Evolutionary conservation across 352 stramenopile species (phyloP).

Genomic region (Phytophthora nicotianae): DNA sequence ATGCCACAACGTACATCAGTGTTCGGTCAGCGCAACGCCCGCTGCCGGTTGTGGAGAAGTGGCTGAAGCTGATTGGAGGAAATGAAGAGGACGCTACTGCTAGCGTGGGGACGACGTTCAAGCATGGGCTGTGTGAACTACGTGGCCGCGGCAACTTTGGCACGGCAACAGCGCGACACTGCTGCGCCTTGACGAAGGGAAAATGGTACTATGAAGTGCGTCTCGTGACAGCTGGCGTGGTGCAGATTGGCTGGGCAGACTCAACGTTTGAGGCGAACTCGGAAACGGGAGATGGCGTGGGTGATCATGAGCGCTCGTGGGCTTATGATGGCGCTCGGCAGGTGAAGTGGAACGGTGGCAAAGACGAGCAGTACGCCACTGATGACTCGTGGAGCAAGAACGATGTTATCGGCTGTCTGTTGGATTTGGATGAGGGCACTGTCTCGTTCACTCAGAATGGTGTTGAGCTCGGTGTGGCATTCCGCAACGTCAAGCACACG

Average conservation of each 20-base stretch:
- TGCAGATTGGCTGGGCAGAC: slow-evolving; percentile 94
- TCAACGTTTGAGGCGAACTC: slow-evolving; percentile 78
- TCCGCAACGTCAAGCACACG: slow-evolving; percentile 44
- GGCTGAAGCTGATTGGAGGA: slow-evolving; percentile 49
- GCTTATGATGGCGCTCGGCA: slow-evolving; percentile 89
- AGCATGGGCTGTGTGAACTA: slow-evolving; percentile 75
- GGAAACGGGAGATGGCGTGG: slow-evolving; percentile 87
- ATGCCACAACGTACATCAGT: slow-evolving; percentile 39
- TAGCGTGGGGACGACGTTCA: slow-evolving; percentile 55
- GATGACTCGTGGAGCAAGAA: slow-evolving; percentile 66
- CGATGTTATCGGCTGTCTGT: slow-evolving; percentile 89
- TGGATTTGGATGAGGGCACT: slow-evolving; percentile 75
- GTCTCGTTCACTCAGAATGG: slow-evolving; percentile 90
- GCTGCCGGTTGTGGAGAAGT: slow-evolving; percentile 33
- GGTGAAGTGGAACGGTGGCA: slow-evolving; percentile 83
- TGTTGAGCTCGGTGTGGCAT: slow-evolving; percentile 63
- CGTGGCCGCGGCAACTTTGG: slow-evolving; percentile 79
- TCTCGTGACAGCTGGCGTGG: slow-evolving; percentile 87
- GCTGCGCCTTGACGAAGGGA: slow-evolving; percentile 49
- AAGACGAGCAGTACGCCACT: slow-evolving; percentile 63
- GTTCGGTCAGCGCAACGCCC: slow-evolving; percentile 30
- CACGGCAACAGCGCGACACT: slow-evolving; percentile 59
- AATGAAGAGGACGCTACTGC: slow-evolving; percentile 16
- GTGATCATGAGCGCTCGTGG: slow-evolving; percentile 91
- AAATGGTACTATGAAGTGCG: slow-evolving; percentile 93